These are phyloP conservation scores for Graphium sp. DNA, from an alignment of 2,329 filamentous ascomycete species.

Conservation along the genomic window DNA sequence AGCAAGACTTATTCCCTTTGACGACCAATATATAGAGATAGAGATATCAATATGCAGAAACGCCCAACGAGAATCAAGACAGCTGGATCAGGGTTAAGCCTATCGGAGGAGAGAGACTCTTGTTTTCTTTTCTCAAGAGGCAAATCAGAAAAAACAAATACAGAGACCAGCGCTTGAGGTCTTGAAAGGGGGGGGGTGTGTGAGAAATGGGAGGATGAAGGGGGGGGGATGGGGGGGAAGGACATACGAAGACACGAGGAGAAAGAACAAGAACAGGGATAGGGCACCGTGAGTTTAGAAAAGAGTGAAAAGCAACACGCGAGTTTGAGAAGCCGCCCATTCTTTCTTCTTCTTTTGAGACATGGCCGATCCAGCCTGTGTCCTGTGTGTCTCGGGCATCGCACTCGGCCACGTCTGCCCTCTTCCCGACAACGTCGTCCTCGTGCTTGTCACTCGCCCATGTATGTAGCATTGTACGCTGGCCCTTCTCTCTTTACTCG, in stretches of 20 bases:
- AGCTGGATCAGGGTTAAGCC: too few species aligned
- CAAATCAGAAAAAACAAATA: not conserved
- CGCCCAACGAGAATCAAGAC: too few species aligned
- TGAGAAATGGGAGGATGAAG: not conserved
- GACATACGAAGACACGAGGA: not conserved
- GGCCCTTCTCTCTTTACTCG: too few species aligned
- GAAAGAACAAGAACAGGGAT: conserved; percentile 1
- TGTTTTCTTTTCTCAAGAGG: too few species aligned
- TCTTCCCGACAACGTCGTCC: too few species aligned
- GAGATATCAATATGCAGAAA: too few species aligned
- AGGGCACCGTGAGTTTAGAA: not conserved
- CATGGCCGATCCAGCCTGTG: not conserved
- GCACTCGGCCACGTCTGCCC: too few species aligned
- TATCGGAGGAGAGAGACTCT: too few species aligned
- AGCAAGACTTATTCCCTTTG: not conserved
- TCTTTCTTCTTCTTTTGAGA: not conserved
- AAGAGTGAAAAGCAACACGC: not conserved
- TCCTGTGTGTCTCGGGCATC: too few species aligned
- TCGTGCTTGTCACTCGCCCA: too few species aligned
- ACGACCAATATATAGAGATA: too few species aligned
- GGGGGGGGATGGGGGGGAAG: conserved; percentile 1
- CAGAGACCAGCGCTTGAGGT: not conserved
- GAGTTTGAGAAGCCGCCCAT: not conserved
- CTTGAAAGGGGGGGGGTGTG: not conserved
- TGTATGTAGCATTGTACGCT: not conserved